Evolutionary conservation across 768 basidiomycete genomes (phyloP).

Genomic region (Cyclocybe cylindracea): DNA sequence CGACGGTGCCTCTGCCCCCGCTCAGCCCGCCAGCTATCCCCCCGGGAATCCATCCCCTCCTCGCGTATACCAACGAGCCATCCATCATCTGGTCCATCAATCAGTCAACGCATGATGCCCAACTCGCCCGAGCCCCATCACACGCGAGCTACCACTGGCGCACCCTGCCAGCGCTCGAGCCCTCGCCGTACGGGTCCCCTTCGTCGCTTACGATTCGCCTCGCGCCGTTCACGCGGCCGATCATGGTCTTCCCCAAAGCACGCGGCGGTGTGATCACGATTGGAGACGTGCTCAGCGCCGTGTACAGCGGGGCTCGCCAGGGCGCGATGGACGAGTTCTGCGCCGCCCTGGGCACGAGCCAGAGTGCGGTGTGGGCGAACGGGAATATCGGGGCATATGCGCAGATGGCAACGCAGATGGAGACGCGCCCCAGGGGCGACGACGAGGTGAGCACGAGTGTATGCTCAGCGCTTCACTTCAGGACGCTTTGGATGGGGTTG

Average conservation of each 20-base stretch:
- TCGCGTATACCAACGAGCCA: constrained; percentile 3
- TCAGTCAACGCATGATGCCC: constrained; percentile 3
- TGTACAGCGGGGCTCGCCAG: constrained; percentile 13
- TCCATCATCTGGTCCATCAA: constrained; percentile 6
- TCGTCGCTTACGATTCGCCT: constrained; percentile 13
- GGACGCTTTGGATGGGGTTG: constrained; percentile 17
- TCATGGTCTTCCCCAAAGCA: constrained; percentile 12
- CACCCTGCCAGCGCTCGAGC: constrained; percentile 11
- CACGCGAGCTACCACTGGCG: constrained; percentile 16
- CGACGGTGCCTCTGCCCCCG: constrained; percentile 16
- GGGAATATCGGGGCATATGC: not conserved
- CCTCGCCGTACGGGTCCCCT: not conserved
- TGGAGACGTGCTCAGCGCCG: constrained; percentile 15
- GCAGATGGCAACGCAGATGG: not conserved
- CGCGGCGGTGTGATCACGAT: constrained; percentile 13
- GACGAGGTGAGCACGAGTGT: constrained; percentile 13
- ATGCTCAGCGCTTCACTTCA: constrained; percentile 5
- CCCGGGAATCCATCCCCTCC: constrained; percentile 9
- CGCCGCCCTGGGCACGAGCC: constrained; percentile 4
- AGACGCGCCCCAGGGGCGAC: not conserved
- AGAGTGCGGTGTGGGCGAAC: constrained; percentile 1
- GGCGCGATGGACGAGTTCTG: constrained; percentile 8
- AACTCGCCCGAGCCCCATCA: constrained; percentile 1
- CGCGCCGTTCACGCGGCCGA: constrained; percentile 11
- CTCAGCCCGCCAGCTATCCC: not conserved